phyloP scores from a whole-genome alignment of 352 stramenopile genomes.

The Phytopythium ostracodes region DNA sequence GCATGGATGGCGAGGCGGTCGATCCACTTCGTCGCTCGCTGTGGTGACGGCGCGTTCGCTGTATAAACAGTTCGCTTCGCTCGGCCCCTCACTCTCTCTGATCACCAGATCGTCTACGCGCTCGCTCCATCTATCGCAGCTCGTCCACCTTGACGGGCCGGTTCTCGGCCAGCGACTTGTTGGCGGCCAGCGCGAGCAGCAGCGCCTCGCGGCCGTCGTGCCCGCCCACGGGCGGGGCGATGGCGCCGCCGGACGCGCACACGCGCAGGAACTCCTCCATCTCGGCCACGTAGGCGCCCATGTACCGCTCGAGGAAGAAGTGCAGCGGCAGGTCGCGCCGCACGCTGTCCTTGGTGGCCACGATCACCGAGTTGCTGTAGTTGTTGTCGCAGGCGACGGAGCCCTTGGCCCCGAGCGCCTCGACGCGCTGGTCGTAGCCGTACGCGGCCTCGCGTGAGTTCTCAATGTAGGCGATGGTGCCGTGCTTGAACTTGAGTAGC shows the following conservation, averaged over 20 bases:
- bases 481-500: conserved; percentile 85
- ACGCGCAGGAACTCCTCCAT: conserved; percentile 52
- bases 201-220: conserved; percentile 46
- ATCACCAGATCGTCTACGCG: too few species aligned
- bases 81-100: too few species aligned
- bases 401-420: conserved; percentile 85
- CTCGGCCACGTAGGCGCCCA: conserved; percentile 59
- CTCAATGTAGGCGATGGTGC: conserved; percentile 86
- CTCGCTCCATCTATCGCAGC: conserved; percentile 11
- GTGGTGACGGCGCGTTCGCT: too few species aligned
- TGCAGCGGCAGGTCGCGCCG: conserved; percentile 82
- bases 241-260: too few species aligned
- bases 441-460: conserved; percentile 89
- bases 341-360: conserved; percentile 20
- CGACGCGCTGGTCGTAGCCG: conserved; percentile 91
- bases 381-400: conserved; percentile 89
- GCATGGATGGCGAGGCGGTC: too few species aligned
- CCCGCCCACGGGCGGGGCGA: too few species aligned
- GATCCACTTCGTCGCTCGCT: too few species aligned
- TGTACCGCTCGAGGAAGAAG: conserved; percentile 91
- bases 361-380: conserved; percentile 73
- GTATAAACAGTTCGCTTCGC: too few species aligned
- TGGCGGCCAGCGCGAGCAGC: conserved; percentile 42
- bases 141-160: conserved; percentile 43
- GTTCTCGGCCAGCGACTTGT: conserved; percentile 39